Evolutionary conservation across 1,284 basidiomycete genomes (phyloP).

Genomic region (Ceraceosorus bombacis): DNA sequence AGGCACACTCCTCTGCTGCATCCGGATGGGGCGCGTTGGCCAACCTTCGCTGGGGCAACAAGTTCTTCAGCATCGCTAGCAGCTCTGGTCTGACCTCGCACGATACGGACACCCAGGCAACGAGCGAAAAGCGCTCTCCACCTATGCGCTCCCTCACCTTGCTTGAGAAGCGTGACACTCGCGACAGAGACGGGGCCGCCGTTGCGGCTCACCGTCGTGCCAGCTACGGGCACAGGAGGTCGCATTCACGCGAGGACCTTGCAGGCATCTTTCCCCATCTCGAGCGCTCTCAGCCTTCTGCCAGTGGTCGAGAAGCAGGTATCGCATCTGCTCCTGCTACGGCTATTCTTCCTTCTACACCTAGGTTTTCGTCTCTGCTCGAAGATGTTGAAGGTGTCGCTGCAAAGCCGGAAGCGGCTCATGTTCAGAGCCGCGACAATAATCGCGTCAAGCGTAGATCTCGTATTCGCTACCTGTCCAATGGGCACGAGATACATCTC

Average conservation of each 20-base stretch:
- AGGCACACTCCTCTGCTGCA: background rate
- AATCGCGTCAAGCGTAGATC: background rate
- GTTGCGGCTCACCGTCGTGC: background rate
- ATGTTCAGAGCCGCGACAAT: background rate
- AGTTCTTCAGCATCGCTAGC: constrained; percentile 1
- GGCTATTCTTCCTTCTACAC: background rate
- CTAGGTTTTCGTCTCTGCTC: background rate
- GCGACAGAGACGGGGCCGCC: background rate
- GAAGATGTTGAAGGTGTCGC: background rate
- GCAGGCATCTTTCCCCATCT: background rate
- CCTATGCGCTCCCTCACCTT: constrained; percentile 8
- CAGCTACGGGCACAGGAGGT: background rate
- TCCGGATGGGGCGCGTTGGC: background rate
- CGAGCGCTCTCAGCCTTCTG: background rate
- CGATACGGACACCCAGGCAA: background rate
- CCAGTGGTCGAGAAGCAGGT: background rate
- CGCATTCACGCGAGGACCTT: background rate
- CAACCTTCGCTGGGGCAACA: background rate
- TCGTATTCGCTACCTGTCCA: constrained; percentile 1
- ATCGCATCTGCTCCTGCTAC: constrained; percentile 4
- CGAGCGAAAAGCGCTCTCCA: background rate
- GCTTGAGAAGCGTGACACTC: constrained; percentile 1
- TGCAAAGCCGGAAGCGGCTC: background rate
- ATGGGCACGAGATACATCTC: constrained; percentile 2
- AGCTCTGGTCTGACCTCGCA: background rate